A percentile compares a stretch with the other conserved stretches of the same genome.
Evolutionary conservation across 225 moss, liverwort and hornwort genomes (phyloP).

Genomic region (Lunularia cruciata): DNA sequence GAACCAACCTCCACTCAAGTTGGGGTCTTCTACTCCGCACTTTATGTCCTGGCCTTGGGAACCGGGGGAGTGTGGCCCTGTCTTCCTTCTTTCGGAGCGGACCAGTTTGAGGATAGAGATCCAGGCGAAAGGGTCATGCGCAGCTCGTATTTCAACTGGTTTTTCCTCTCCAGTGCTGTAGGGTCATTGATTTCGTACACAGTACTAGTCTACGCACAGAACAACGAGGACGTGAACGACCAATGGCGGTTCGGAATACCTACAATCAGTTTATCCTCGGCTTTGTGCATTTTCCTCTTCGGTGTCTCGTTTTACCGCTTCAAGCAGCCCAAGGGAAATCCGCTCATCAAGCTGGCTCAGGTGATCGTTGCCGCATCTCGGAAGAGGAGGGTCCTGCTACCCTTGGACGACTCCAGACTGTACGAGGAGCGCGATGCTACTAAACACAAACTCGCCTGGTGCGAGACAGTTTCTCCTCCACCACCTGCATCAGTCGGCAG

Average conservation of each 20-base stretch:
- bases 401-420: slow-evolving; percentile 21
- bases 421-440: slow-evolving; percentile 25
- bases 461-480: not conserved
- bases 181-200: slow-evolving; percentile 30
- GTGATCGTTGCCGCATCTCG: slow-evolving; percentile 32
- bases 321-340: slow-evolving; percentile 12
- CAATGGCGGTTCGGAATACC: slow-evolving; percentile 27
- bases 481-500: not conserved
- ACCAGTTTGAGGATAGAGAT: slow-evolving; percentile 36
- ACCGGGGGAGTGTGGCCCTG: slow-evolving; percentile 30
- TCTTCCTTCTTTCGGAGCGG: slow-evolving; percentile 31
- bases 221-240: slow-evolving; percentile 6
- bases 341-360: slow-evolving; percentile 28
- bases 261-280: slow-evolving; percentile 4
- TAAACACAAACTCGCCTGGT: slow-evolving; percentile 23
- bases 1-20: not conserved
- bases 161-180: slow-evolving; percentile 20
- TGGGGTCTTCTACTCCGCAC: slow-evolving; percentile 1
- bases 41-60: slow-evolving; percentile 29
- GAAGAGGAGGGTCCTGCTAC: slow-evolving; percentile 12
- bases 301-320: slow-evolving; percentile 31
- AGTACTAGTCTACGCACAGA: not conserved
- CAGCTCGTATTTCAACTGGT: slow-evolving; percentile 40
- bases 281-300: slow-evolving; percentile 18
- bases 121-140: slow-evolving; percentile 4